phyloP scores from a whole-genome alignment of 2,329 filamentous ascomycete genomes.

The Hyphodiscus sp. region DNA sequence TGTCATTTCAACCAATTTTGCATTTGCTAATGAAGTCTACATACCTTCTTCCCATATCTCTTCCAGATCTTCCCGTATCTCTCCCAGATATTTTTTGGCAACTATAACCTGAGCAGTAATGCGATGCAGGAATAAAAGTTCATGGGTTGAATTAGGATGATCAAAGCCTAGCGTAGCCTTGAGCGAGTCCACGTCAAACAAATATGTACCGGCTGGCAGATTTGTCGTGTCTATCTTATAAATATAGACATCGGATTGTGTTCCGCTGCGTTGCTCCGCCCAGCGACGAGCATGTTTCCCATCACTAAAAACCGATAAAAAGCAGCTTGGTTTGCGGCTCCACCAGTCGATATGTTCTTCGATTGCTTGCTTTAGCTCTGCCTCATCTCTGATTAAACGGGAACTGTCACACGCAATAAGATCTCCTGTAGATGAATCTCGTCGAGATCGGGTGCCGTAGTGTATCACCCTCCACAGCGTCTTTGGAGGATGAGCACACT shows the following conservation, averaged over 20 bases:
- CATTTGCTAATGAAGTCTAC: background rate
- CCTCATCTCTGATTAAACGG: conserved; percentile 1
- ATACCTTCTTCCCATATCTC: background rate
- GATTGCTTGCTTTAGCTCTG: conserved; percentile 2
- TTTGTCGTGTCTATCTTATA: conserved; percentile 1
- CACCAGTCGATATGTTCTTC: conserved; percentile 3
- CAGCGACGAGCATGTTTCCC: background rate
- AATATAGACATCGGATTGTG: background rate
- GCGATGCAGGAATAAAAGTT: conserved; percentile 1
- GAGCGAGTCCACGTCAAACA: background rate
- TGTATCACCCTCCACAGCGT: conserved; percentile 1
- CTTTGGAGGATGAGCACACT: conserved; percentile 2
- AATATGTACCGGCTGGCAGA: background rate
- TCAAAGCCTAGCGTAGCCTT: background rate
- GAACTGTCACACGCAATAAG: conserved; percentile 2
- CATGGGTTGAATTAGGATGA: background rate
- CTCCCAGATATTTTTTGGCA: background rate
- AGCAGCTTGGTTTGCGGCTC: conserved; percentile 3
- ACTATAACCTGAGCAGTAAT: conserved; percentile 1
- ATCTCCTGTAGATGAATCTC: background rate
- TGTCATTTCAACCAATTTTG: background rate
- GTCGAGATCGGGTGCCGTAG: background rate
- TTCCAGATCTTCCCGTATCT: too few species aligned
- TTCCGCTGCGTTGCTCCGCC: background rate
- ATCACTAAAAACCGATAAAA: conserved; percentile 3